Conservation (phyloP, 805 yeast genomes). For the Isabelozyma pseudorhagii region DNA sequence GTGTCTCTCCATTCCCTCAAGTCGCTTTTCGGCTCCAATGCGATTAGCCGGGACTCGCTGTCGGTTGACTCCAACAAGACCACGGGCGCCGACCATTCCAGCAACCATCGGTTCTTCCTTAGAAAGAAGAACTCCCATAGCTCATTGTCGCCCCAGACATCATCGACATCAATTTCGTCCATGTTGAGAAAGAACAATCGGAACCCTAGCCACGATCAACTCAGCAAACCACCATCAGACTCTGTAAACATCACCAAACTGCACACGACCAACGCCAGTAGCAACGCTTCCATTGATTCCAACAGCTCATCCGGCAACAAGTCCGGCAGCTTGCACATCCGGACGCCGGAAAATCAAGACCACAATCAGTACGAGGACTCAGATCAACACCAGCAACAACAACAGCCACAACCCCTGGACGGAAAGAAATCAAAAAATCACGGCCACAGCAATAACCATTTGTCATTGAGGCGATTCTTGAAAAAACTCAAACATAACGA, state of each 20-base stretch:
- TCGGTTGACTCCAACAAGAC: neutral
- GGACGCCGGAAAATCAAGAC: neutral
- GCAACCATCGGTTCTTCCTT: conserved; percentile 23
- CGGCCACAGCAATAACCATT: conserved; percentile 3
- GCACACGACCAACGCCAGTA: neutral
- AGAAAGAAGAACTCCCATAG: conserved; percentile 17
- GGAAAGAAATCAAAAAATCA: neutral
- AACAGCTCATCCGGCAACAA: neutral
- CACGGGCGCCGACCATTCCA: conserved; percentile 1
- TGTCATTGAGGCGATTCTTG: conserved; percentile 48
- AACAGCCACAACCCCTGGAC: neutral
- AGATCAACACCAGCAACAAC: neutral
- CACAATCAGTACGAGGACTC: neutral
- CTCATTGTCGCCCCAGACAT: conserved; percentile 23
- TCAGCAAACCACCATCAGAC: neutral
- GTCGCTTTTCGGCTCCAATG: neutral
- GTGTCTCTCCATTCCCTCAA: conserved; percentile 1
- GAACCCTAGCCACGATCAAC: conserved; percentile 3
- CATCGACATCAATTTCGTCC: conserved; percentile 18
- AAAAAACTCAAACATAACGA: conserved; percentile 39
- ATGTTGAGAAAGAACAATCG: conserved; percentile 2
- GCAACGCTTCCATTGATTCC: neutral
- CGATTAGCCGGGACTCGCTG: neutral
- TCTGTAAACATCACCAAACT: neutral
- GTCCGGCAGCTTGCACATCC: neutral